Conservation (phyloP, 176 grass and related monocot species). For the Ensete ventricosum region DNA sequence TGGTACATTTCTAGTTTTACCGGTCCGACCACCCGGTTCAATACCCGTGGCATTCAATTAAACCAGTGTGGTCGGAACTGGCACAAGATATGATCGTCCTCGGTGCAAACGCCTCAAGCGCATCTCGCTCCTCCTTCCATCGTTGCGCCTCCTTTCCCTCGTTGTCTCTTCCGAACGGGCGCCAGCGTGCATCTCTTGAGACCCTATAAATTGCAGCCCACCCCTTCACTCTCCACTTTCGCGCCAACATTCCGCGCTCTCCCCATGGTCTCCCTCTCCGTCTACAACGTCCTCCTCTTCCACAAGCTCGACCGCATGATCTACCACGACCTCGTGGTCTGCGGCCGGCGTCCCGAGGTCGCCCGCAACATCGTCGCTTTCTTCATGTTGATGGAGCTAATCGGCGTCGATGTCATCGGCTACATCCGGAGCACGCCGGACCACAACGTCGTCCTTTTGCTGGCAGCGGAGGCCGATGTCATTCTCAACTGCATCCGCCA, state of each 20-base stretch:
- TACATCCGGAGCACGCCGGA: neutral
- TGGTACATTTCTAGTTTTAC: no score
- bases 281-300: conserved; percentile 21
- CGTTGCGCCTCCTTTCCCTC: neutral
- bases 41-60: no score
- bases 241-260: neutral
- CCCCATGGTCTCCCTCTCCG: conserved; percentile 1
- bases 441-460: neutral
- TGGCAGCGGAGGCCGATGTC: conserved; percentile 25
- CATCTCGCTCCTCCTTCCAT: neutral
- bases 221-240: neutral
- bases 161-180: neutral
- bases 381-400: conserved; percentile 38
- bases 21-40: no score
- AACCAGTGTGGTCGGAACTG: no score
- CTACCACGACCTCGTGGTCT: conserved; percentile 21
- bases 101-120: no score
- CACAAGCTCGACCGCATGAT: conserved; percentile 20
- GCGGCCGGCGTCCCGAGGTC: neutral
- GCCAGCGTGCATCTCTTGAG: neutral
- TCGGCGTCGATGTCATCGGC: conserved; percentile 9
- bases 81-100: no score
- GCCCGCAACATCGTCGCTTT: conserved; percentile 41
- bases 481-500: conserved; percentile 30
- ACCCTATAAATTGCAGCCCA: neutral